Conservation (phyloP, 2,329 filamentous ascomycete species). For the Penicillium hordei region DNA sequence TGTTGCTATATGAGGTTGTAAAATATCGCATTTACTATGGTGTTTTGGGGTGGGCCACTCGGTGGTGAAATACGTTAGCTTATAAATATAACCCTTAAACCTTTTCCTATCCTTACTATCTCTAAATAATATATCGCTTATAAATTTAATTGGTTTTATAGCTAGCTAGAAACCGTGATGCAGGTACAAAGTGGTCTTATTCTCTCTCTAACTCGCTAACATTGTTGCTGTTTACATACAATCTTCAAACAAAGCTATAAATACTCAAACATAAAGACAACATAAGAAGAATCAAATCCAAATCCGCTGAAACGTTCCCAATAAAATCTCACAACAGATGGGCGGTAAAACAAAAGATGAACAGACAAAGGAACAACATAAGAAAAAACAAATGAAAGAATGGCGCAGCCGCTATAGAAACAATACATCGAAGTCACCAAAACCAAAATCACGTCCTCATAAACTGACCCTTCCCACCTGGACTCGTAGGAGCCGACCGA, state of each 20-base stretch:
- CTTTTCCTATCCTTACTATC: too few species aligned
- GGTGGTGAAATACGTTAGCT: too few species aligned
- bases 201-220: neutral
- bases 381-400: neutral
- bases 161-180: too few species aligned
- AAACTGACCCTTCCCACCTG: slow-evolving; percentile 13
- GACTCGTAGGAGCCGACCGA: slow-evolving; percentile 23
- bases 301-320: slow-evolving; percentile 1
- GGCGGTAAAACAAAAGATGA: neutral
- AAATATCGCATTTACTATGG: too few species aligned
- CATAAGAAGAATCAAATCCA: neutral
- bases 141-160: too few species aligned
- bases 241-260: slow-evolving; percentile 2
- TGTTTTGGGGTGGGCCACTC: too few species aligned
- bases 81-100: too few species aligned
- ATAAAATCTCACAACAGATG: neutral
- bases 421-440: neutral
- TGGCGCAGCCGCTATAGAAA: neutral
- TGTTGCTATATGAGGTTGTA: too few species aligned
- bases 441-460: slow-evolving; percentile 4
- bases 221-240: slow-evolving; percentile 1
- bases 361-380: neutral
- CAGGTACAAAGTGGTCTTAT: neutral
- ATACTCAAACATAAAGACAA: neutral
- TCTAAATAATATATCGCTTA: too few species aligned